A percentile compares a stretch with the other conserved stretches of the same genome.
Evolutionary conservation across 768 basidiomycete species (phyloP).

Genomic region (Mycena amicta): DNA sequence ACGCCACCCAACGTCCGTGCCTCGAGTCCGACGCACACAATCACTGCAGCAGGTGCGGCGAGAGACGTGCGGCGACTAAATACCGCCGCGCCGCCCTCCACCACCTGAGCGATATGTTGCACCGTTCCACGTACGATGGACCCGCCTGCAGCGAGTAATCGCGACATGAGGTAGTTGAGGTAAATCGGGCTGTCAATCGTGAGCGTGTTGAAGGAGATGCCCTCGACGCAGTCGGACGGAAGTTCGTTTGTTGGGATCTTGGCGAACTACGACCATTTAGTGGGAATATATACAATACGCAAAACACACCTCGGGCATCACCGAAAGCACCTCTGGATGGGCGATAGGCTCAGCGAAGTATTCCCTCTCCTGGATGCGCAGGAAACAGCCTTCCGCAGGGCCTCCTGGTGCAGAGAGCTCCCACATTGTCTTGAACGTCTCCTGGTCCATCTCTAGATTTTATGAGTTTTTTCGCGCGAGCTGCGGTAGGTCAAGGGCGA

Average conservation of each 20-base stretch:
- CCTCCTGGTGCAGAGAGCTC: conserved; percentile 62
- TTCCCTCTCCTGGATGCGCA: conserved; percentile 65
- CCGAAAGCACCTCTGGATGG: conserved; percentile 46
- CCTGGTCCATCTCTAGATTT: conserved; percentile 60
- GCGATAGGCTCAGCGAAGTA: conserved; percentile 48
- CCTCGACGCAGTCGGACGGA: conserved; percentile 39
- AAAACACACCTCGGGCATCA: conserved; percentile 62
- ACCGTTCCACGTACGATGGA: conserved; percentile 57
- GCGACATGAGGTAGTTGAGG: conserved; percentile 66
- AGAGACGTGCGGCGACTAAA: conserved; percentile 33
- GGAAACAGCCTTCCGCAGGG: conserved; percentile 61
- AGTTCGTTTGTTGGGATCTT: conserved; percentile 36
- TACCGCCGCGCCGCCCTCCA: conserved; percentile 58
- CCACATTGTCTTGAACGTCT: conserved; percentile 80
- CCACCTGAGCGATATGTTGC: conserved; percentile 69
- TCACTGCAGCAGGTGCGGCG: conserved; percentile 51
- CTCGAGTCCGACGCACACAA: conserved; percentile 76
- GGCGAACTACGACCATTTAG: conserved; percentile 41
- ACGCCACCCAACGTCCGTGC: conserved; percentile 78
- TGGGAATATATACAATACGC: too few relatives aligned
- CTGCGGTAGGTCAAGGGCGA: background rate
- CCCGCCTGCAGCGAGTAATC: conserved; percentile 69
- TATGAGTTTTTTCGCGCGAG: background rate
- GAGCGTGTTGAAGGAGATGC: conserved; percentile 65
- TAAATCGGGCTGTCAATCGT: conserved; percentile 74